Evolutionary conservation across 1,284 basidiomycete genomes (phyloP).

Genomic region (Hymenochaete sp.): DNA sequence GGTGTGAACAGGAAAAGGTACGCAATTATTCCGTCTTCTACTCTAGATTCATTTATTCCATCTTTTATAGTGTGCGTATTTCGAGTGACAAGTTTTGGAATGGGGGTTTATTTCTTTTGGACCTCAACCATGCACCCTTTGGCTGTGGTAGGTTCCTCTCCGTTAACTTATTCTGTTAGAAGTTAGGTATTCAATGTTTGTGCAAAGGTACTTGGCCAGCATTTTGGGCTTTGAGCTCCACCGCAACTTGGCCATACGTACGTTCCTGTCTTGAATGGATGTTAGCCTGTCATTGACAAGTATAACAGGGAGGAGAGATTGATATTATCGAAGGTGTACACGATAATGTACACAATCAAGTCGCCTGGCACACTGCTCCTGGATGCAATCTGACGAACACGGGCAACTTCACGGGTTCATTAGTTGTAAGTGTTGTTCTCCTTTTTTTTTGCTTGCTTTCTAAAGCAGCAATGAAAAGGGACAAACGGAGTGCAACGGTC

Average conservation of each 20-base stretch:
- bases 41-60: background rate
- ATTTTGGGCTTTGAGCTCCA: conserved; percentile 48
- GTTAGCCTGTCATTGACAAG: background rate
- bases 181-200: conserved; percentile 1
- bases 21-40: conserved; percentile 10
- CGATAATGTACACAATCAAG: conserved; percentile 67
- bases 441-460: background rate
- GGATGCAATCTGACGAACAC: conserved; percentile 28
- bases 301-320: conserved; percentile 57
- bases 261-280: conserved; percentile 14
- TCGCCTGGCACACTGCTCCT: conserved; percentile 49
- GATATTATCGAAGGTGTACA: conserved; percentile 77
- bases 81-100: conserved; percentile 49
- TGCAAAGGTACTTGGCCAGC: conserved; percentile 55
- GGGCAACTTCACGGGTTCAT: conserved; percentile 46
- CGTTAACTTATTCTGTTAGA: background rate
- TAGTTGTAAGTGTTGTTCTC: conserved; percentile 35
- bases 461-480: conserved; percentile 24
- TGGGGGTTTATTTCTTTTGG: conserved; percentile 61
- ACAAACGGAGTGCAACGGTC: conserved; percentile 48
- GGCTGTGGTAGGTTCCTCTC: conserved; percentile 47
- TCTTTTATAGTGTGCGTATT: conserved; percentile 45
- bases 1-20: conserved; percentile 55
- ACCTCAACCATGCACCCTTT: conserved; percentile 60
- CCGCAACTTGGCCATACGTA: conserved; percentile 49